These are phyloP conservation scores for Beta corolliflora DNA, from an alignment of 179 eudicot genomes.

Conservation along the genomic window DNA sequence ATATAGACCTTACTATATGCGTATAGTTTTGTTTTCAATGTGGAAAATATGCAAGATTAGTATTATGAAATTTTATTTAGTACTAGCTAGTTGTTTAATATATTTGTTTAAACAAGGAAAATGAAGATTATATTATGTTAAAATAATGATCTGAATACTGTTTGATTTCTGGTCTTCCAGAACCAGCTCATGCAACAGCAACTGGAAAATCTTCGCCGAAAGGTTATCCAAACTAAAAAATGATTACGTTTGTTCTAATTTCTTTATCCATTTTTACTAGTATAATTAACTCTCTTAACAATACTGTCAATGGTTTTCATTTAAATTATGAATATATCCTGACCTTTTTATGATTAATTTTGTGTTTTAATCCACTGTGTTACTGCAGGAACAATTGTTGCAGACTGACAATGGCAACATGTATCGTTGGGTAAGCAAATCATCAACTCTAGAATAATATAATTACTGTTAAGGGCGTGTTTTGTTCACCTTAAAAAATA, in stretches of 20 bases:
- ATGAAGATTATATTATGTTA: background rate
- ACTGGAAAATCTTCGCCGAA: slow-evolving; percentile 47
- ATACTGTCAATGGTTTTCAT: background rate
- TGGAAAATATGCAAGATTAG: background rate
- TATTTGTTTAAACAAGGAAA: background rate
- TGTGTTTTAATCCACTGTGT: background rate
- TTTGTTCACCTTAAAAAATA: no score
- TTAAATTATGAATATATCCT: background rate
- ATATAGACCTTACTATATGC: no score
- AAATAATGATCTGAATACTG: slow-evolving; percentile 5
- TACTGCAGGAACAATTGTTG: slow-evolving; percentile 40
- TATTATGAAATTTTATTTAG: background rate
- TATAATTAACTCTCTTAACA: background rate
- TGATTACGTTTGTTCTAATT: background rate
- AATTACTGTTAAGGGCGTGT: no score
- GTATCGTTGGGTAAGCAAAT: slow-evolving; percentile 40
- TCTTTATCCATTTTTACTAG: background rate
- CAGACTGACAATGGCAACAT: slow-evolving; percentile 40
- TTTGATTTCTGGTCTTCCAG: slow-evolving; percentile 31
- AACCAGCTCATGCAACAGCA: slow-evolving; percentile 48
- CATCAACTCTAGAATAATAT: background rate
- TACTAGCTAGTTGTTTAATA: background rate
- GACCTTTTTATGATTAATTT: background rate
- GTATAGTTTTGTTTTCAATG: background rate
- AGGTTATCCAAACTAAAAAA: slow-evolving; percentile 29